A percentile compares a stretch with the other conserved stretches of the same genome.
phyloP scores from a whole-genome alignment of 108 stramenopile genomes.

The Pelagomonas calceolata region DNA sequence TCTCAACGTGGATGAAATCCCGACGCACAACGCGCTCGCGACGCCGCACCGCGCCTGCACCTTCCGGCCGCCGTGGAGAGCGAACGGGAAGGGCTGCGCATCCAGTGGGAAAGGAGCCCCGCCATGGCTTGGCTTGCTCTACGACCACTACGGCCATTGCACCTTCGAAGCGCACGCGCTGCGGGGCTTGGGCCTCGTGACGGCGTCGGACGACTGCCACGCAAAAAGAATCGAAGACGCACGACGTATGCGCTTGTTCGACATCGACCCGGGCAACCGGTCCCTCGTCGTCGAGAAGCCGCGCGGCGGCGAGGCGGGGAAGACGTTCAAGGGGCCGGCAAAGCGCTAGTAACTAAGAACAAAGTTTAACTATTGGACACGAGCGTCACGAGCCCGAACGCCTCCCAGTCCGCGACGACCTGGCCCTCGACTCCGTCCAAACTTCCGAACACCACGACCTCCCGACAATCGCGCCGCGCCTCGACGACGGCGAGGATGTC shows the following conservation, averaged over 20 bases:
- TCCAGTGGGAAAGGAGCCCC: neutral
- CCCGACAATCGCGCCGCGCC: too few relatives aligned
- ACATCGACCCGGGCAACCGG: too few relatives aligned
- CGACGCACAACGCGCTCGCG: neutral
- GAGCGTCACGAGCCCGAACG: too few relatives aligned
- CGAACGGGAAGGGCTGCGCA: neutral
- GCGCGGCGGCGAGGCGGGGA: too few relatives aligned
- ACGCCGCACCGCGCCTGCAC: neutral
- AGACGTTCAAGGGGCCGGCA: too few relatives aligned
- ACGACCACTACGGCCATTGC: neutral
- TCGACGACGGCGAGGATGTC: too few relatives aligned
- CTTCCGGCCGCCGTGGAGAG: neutral
- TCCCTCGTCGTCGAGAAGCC: too few relatives aligned
- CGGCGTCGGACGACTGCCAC: neutral
- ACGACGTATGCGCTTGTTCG: neutral
- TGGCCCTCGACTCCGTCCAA: too few relatives aligned
- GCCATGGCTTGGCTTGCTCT: neutral
- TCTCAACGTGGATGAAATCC: neutral
- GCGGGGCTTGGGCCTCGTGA: neutral
- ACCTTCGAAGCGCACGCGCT: neutral
- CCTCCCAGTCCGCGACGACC: too few relatives aligned
- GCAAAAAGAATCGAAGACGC: neutral
- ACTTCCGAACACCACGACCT: too few relatives aligned
- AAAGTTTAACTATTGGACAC: too few relatives aligned
- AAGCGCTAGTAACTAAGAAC: too few relatives aligned